These are phyloP conservation scores for Scleromitrula shiraiana DNA, from an alignment of 2,329 filamentous ascomycete genomes.

Conservation along the genomic window DNA sequence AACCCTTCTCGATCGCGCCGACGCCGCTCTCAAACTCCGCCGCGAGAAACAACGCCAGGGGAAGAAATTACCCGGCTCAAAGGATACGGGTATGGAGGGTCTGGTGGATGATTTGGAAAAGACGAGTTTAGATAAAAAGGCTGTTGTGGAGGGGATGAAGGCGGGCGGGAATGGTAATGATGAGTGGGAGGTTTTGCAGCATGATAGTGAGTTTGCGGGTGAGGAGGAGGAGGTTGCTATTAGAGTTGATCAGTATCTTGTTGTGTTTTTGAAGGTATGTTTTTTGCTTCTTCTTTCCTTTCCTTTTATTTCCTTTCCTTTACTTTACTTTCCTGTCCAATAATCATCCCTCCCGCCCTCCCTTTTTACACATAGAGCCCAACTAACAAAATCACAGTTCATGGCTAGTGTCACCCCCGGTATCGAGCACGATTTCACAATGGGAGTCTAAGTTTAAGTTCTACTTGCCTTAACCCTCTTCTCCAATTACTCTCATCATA, in stretches of 20 bases:
- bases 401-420: conserved; percentile 88
- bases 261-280: conserved; percentile 72
- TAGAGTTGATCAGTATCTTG: conserved; percentile 79
- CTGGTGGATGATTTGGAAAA: conserved; percentile 73
- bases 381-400: conserved; percentile 45
- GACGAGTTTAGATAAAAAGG: conserved; percentile 41
- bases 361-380: not conserved
- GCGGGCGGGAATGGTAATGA: conserved; percentile 44
- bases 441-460: conserved; percentile 61
- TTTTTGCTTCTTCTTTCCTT: too few species aligned
- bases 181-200: conserved; percentile 59
- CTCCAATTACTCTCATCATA: too few species aligned
- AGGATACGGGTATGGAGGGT: conserved; percentile 65
- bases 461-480: not conserved
- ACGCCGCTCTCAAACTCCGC: conserved; percentile 83
- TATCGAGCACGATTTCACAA: conserved; percentile 97
- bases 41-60: conserved; percentile 68
- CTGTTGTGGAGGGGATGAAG: conserved; percentile 35
- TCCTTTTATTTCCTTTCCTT: too few species aligned
- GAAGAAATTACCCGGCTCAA: conserved; percentile 37
- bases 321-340: too few species aligned
- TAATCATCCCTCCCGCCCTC: not conserved
- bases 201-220: conserved; percentile 47
- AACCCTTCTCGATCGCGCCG: conserved; percentile 86
- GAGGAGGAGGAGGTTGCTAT: conserved; percentile 70